A percentile compares a stretch with the other conserved stretches of the same genome.
Conservation (phyloP, 1,139 yeast species). For the Yamadazyma diddensiae region DNA sequence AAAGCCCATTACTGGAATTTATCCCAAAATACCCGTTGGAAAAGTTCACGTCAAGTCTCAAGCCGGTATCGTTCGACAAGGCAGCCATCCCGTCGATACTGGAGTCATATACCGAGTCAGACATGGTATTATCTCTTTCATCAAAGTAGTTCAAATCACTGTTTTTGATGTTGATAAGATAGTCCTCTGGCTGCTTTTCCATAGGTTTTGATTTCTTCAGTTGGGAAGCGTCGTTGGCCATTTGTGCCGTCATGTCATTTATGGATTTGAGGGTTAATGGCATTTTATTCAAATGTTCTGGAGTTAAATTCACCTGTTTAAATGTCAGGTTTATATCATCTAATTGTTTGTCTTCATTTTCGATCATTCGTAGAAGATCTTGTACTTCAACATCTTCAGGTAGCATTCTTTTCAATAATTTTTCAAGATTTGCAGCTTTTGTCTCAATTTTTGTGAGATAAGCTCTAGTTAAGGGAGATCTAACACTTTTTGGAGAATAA, state of each 20-base stretch:
- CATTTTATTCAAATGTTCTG: constrained; percentile 16
- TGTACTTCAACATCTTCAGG: constrained; percentile 21
- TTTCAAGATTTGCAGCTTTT: constrained; percentile 17
- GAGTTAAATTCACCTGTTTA: constrained; percentile 18
- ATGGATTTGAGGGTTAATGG: constrained; percentile 19
- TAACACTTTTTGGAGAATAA: constrained; percentile 23
- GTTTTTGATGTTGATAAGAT: constrained; percentile 18
- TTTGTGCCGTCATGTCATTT: constrained; percentile 16
- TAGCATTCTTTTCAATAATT: constrained; percentile 15
- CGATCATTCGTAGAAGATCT: constrained; percentile 16
- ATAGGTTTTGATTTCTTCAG: constrained; percentile 6
- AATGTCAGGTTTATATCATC: constrained; percentile 11
- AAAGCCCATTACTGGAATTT: constrained; percentile 53
- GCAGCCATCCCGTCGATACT: constrained; percentile 56
- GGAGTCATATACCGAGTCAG: constrained; percentile 17
- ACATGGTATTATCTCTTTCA: constrained; percentile 17
- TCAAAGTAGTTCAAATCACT: constrained; percentile 20
- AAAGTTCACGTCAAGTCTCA: constrained; percentile 36
- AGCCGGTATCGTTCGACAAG: constrained; percentile 21
- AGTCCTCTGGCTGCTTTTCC: constrained; percentile 21
- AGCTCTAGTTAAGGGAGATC: constrained; percentile 28
- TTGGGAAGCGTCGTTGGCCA: constrained; percentile 9
- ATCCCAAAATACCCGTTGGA: constrained; percentile 61
- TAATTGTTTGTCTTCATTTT: constrained; percentile 10
- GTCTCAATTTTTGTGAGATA: constrained; percentile 25